Conservation (phyloP, 495 filamentous ascomycete genomes). For the Daldinia bambusicola region DNA sequence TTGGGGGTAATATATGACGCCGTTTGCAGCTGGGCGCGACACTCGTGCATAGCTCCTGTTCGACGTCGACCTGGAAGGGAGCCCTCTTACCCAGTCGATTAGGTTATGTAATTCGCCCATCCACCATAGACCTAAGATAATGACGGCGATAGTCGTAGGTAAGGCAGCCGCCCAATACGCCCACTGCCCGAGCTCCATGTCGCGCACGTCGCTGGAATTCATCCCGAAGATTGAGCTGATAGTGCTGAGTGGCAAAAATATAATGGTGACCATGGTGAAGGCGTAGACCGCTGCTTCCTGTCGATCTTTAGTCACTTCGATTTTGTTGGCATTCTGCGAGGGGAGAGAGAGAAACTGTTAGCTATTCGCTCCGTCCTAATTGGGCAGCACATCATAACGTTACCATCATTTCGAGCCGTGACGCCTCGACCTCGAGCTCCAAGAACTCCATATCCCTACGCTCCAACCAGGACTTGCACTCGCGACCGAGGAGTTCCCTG, state of each 20-base stretch:
- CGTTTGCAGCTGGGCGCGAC: constrained; percentile 35
- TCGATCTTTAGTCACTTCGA: constrained; percentile 54
- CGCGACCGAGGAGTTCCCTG: constrained; percentile 45
- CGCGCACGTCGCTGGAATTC: constrained; percentile 63
- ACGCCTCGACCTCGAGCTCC: constrained; percentile 36
- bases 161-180: constrained; percentile 62
- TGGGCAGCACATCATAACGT: constrained; percentile 23
- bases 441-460: constrained; percentile 30
- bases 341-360: neutral
- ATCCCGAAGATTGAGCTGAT: constrained; percentile 73
- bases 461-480: constrained; percentile 39
- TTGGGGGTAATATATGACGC: constrained; percentile 41
- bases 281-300: constrained; percentile 63
- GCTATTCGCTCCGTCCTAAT: constrained; percentile 16
- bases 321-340: constrained; percentile 48
- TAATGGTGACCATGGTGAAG: constrained; percentile 73
- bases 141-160: constrained; percentile 56
- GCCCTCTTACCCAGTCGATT: constrained; percentile 30
- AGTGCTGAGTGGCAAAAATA: constrained; percentile 71
- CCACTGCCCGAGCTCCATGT: constrained; percentile 59
- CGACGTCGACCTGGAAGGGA: constrained; percentile 28
- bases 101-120: constrained; percentile 49
- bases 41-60: constrained; percentile 34
- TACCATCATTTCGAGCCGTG: constrained; percentile 43
- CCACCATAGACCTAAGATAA: constrained; percentile 51